These are phyloP conservation scores for Alternaria arbusti DNA, from an alignment of 2,329 filamentous ascomycete genomes.

Conservation along the genomic window DNA sequence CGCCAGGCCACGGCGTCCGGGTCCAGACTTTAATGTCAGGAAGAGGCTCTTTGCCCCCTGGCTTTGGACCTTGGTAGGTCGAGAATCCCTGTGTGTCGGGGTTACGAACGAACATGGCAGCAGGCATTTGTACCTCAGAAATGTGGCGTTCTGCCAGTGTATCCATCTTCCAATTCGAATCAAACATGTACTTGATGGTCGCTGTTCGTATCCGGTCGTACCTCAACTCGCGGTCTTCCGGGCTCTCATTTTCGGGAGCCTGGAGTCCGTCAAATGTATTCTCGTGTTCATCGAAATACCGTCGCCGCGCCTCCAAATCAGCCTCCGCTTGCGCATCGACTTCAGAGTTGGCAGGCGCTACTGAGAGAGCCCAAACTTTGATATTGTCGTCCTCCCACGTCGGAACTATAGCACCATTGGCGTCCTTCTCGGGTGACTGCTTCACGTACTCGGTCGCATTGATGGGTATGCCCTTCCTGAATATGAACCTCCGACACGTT, in stretches of 20 bases:
- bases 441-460: slow-evolving; percentile 68
- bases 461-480: slow-evolving; percentile 82
- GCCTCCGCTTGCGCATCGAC: slow-evolving; percentile 19
- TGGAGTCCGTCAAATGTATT: slow-evolving; percentile 44
- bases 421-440: slow-evolving; percentile 32
- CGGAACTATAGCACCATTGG: slow-evolving; percentile 55
- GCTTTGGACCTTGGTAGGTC: slow-evolving; percentile 72
- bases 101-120: slow-evolving; percentile 73
- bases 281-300: slow-evolving; percentile 28
- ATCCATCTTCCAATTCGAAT: slow-evolving; percentile 76
- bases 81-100: slow-evolving; percentile 67
- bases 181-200: slow-evolving; percentile 78
- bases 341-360: slow-evolving; percentile 48
- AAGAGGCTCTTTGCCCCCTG: slow-evolving; percentile 57
- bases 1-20: slow-evolving; percentile 79
- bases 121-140: slow-evolving; percentile 69
- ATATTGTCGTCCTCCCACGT: slow-evolving; percentile 79
- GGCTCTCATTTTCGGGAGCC: slow-evolving; percentile 34
- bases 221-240: slow-evolving; percentile 46
- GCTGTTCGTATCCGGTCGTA: slow-evolving; percentile 62
- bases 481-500: slow-evolving; percentile 83
- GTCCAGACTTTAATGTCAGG: slow-evolving; percentile 75
- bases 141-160: slow-evolving; percentile 71
- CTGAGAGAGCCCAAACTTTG: slow-evolving; percentile 82
- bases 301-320: slow-evolving; percentile 27